Base-by-base conservation (phyloP, 75 land plant genomes). In the Azolla pinnata region DNA sequence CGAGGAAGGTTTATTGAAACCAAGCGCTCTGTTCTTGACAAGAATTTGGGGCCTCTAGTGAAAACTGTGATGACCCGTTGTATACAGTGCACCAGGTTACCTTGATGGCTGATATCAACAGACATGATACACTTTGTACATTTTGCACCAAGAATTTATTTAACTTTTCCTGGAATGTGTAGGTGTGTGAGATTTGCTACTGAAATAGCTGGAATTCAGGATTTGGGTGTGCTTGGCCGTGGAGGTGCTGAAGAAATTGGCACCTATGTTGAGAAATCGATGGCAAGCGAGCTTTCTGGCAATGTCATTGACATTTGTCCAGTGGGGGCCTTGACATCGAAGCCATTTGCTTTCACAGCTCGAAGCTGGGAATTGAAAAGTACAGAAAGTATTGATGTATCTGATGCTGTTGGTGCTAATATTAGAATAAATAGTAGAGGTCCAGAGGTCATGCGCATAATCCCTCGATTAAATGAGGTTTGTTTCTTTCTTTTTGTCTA, bases 31-130 rank as follows among this genome's bases (percentile, higher is more conserved):
- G 98, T 93, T 2, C 82, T 88, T 28, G 98, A 93, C 54, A 93
- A 93, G 82, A 88, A 93, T 57, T 63, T 93, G 34, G 97, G 98
- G 1, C 98, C 98, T 10, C 76, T 93, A 33, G 98, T 93, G 38
- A 93, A 93, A 68, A 93, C 98, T 8, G 96, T 93, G 47, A 93
- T 93, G 98, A 93, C 98, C 8, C 78, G 98, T 19, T 93, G 98
- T 48, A 93, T 93, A 24, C 98, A 93, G 33, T 93, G 98, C 60
- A 93, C 98, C 53, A 88, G 98, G 98, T 92, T 20, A 48, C 66
- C n/a, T n/a, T n/a, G n/a, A n/a, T n/a, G n/a, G n/a, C n/a, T n/a
- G n/a, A n/a, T n/a, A n/a, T n/a, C n/a, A n/a, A n/a, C n/a, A n/a
- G n/a, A n/a, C n/a, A n/a, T n/a, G n/a, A n/a, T n/a, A n/a, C n/a